Base-by-base conservation (phyloP, 2,329 filamentous ascomycete species). In the Blastomyces parvus region DNA sequence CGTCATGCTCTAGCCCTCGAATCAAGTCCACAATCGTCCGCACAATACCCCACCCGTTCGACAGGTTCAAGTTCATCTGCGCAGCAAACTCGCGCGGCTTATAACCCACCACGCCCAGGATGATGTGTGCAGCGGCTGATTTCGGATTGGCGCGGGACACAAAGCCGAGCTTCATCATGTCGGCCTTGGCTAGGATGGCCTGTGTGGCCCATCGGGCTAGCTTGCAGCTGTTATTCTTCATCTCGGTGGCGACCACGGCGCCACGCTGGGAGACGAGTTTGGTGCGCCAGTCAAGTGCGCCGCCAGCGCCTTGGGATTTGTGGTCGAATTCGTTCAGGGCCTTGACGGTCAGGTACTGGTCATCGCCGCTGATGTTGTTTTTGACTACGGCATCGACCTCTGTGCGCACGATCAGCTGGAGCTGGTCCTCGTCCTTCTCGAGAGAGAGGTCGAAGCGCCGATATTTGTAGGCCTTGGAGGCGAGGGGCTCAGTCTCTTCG, bases 221-320 rank as follows among this genome's bases (percentile, higher is more conserved):
- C 83, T 99, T 99, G 88, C 91, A 96, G 74, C 87, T 91, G 85
- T 99, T 99, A 86, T 99, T 99, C 90, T 99, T 99, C 94, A 99
- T 99, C 82, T 99, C 94, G 14, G 94, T 99, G 25, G 94, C 94
- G 33, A 99, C 89, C 53, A 99, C 93, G 63, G 94, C 94, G 86
- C 94, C 94, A 72, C 94, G 89, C 82, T 97, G 92, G 71, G 88
- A 91, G 67, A 90, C 89, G 65, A 99, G 85, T 85, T 99, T 99
- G 69, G 87, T 88, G 76, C 94, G 86, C 94, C 94, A 99, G 84
- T 99, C 94, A 61, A 99, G 84, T 62, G 94, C 94, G 68, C 93
- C 91, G 69, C 94, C 94, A 69, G 90, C 90, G 70, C 94, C 94
- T 76, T 95, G 92, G 30, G 94, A 94, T 83, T 96, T 97, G 86